Evolutionary conservation across 208 protist species (phyloP).

Genomic region (Leishmania arabica): DNA sequence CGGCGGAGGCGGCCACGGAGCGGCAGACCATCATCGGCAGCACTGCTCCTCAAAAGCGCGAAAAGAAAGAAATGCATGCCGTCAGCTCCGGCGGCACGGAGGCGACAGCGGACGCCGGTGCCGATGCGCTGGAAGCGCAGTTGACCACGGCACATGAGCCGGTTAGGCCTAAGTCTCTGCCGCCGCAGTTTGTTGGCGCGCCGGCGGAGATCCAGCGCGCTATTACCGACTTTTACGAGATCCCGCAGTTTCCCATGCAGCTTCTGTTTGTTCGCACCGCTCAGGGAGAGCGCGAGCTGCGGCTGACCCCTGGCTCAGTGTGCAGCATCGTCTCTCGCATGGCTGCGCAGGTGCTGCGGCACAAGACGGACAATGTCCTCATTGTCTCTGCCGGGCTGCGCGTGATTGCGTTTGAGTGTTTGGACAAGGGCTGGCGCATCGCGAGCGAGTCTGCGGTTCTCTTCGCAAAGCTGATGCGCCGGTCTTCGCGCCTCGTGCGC

Average conservation of each 20-base stretch:
- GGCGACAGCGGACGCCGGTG: constrained; percentile 4
- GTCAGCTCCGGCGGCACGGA: background rate
- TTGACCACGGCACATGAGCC: constrained; percentile 2
- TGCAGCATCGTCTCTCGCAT: constrained; percentile 69
- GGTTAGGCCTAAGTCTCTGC: constrained; percentile 34
- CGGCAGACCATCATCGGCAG: background rate
- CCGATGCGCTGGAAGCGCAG: constrained; percentile 4
- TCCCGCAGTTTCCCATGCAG: constrained; percentile 50
- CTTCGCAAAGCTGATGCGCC: constrained; percentile 64
- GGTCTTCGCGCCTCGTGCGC: constrained; percentile 56
- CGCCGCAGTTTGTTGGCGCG: constrained; percentile 65
- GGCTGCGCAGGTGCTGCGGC: constrained; percentile 49
- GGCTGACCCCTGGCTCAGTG: constrained; percentile 51
- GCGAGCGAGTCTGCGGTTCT: constrained; percentile 68
- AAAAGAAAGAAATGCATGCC: constrained; percentile 19
- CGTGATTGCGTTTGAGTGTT: constrained; percentile 64
- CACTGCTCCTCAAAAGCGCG: constrained; percentile 16
- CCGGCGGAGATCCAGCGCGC: constrained; percentile 42
- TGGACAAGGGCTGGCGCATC: constrained; percentile 80
- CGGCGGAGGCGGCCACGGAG: background rate
- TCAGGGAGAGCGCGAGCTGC: constrained; percentile 62
- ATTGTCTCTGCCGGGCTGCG: constrained; percentile 83
- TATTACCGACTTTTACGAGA: constrained; percentile 60
- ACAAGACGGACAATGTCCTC: constrained; percentile 67
- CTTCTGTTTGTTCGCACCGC: constrained; percentile 72